Percentiles rank a stretch among this genome's conserved stretches.
Conservation (phyloP, 2,329 filamentous ascomycete genomes). For the Phyllosticta citribraziliensis region DNA sequence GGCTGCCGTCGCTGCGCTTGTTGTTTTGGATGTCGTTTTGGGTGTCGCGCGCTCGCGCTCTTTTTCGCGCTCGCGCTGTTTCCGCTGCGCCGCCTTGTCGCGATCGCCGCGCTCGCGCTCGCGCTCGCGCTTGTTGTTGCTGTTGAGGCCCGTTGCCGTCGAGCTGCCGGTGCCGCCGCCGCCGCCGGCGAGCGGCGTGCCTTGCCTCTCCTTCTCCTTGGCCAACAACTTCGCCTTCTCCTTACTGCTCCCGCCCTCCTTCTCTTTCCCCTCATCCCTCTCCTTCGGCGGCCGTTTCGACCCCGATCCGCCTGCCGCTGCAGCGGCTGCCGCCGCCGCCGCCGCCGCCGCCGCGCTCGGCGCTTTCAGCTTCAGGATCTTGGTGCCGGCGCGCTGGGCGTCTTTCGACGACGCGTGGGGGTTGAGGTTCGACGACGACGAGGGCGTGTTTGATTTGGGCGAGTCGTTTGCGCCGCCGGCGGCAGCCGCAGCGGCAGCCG, state of each 20-base stretch:
- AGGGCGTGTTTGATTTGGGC: background rate
- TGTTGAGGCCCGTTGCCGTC: background rate
- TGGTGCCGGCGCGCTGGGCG: conserved; percentile 17
- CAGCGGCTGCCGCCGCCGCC: background rate
- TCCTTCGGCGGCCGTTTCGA: conserved; percentile 10
- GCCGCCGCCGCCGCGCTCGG: background rate
- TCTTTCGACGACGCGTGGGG: conserved; percentile 16
- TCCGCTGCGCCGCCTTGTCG: too few relatives aligned
- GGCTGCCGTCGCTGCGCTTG: too few relatives aligned
- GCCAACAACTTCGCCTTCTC: background rate
- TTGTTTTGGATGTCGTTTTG: too few relatives aligned
- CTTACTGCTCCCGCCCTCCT: background rate
- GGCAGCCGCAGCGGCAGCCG: conserved; percentile 12
- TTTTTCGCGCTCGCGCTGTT: too few relatives aligned
- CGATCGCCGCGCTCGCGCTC: conserved; percentile 11
- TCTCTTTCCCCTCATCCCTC: background rate
- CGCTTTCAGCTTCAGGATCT: conserved; percentile 14
- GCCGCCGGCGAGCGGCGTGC: background rate
- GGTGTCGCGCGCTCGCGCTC: too few relatives aligned
- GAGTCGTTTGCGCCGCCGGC: background rate
- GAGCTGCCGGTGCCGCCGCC: too few relatives aligned
- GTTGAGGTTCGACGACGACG: conserved; percentile 15
- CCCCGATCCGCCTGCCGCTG: background rate
- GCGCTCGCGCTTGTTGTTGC: conserved; percentile 20
- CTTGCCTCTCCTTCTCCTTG: background rate